Conservation (phyloP, 108 stramenopile species). For the Fragilaria crotonensis region DNA sequence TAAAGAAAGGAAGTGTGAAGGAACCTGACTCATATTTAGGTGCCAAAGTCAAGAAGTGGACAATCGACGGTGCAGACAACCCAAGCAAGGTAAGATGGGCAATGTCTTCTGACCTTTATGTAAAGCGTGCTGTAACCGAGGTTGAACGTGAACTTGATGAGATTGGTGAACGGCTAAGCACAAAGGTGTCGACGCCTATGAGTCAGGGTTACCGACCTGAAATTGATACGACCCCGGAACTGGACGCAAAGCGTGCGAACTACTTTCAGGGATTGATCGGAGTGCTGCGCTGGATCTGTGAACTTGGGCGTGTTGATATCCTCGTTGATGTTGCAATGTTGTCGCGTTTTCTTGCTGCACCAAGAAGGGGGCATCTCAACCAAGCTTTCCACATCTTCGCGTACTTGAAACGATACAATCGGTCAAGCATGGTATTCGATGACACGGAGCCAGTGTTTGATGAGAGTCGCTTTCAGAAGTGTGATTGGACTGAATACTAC, state of each 20-base stretch:
- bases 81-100: conserved; percentile 6
- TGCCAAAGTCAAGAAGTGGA: neutral
- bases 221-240: conserved; percentile 2
- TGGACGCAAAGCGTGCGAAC: neutral
- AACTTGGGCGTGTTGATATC: conserved; percentile 17
- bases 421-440: conserved; percentile 17
- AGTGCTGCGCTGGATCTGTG: conserved; percentile 12
- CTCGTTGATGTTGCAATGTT: neutral
- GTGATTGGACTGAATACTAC: conserved; percentile 15
- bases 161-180: neutral
- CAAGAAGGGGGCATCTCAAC: neutral
- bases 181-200: too few relatives aligned
- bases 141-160: conserved; percentile 12
- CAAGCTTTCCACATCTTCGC: neutral
- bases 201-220: conserved; percentile 3
- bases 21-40: neutral
- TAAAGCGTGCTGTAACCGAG: conserved; percentile 11
- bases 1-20: neutral
- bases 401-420: neutral
- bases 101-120: conserved; percentile 13
- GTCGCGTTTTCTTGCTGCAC: neutral
- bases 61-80: neutral
- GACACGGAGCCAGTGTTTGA: neutral
- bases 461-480: neutral
- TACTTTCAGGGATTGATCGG: too few relatives aligned